Evolutionary conservation across 768 basidiomycete species (phyloP), one percentile per base, ranked within the genome.

Genomic region (Trametes elegans): DNA sequence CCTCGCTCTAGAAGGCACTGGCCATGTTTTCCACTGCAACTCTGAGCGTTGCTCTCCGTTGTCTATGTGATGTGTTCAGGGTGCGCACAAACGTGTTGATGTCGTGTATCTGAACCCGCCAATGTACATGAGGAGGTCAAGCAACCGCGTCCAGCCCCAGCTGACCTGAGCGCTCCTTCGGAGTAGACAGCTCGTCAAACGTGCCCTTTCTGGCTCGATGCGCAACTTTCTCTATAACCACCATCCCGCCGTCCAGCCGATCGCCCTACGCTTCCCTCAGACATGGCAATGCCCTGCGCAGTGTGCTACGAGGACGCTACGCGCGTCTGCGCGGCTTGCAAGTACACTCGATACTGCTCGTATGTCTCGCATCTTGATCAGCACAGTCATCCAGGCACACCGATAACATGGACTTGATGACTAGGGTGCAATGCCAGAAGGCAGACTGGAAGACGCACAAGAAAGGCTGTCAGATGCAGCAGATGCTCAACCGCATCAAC

Each of bases 391-490:
- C 21, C n/a, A 24, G 3, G 27, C 39, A 8, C n/a, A 14, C 21
- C 39, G 44, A 41, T 29, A 35, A 11, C n/a, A 13, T 40, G 8
- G 14, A n/a, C n/a, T n/a, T n/a, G n/a, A n/a, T n/a, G n/a, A 27
- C 3, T 24, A 59, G 53, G 19, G 50, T 43, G 26, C 51, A 49
- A 41, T 71, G 68, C 50, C 70, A 72, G 57, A 66, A 63, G 35
- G 46, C 52, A 19, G 63, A 65, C 35, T 73, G 71, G 72, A 43
- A 60, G 2, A 55, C 34, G 0, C 72, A 71, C 49, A 72, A 73
- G 59, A 68, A 67, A 35, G 69, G 67, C 41, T 73, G 72, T 53
- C 62, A 68, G 50, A 65, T 71, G 14, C 57, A 73, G 16, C 63
- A 70, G 39, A 64, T 64, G 41, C 40, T 73, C 10, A 64, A 68